Conservation (phyloP, 2,329 filamentous ascomycete genomes). For the Fusarium aywerte region DNA sequence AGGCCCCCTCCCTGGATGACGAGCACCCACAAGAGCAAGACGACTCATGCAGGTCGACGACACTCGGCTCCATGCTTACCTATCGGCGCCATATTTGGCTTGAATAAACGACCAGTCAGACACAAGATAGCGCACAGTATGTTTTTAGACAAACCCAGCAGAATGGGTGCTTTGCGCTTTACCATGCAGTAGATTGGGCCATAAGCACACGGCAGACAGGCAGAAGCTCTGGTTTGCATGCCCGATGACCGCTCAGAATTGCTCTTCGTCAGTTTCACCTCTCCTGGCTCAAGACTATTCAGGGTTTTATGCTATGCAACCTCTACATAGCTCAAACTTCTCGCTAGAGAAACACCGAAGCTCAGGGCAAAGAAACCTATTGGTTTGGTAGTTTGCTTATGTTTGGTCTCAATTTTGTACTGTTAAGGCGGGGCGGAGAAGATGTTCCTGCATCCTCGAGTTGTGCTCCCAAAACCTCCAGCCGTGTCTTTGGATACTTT, state of each 20-base stretch:
- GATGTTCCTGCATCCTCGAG: slow-evolving; percentile 19
- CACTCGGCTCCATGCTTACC: slow-evolving; percentile 36
- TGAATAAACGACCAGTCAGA: slow-evolving; percentile 38
- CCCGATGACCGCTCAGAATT: slow-evolving; percentile 35
- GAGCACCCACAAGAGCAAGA: slow-evolving; percentile 38
- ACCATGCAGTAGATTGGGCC: slow-evolving; percentile 33
- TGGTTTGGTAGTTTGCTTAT: slow-evolving; percentile 22
- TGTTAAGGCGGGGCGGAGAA: slow-evolving; percentile 18
- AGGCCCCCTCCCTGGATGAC: slow-evolving; percentile 35
- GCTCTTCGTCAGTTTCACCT: slow-evolving; percentile 21
- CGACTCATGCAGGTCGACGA: slow-evolving; percentile 40
- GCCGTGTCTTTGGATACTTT: not conserved
- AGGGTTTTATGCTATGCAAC: slow-evolving; percentile 29
- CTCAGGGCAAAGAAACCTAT: slow-evolving; percentile 17
- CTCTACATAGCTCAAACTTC: slow-evolving; percentile 26
- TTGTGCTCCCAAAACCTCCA: slow-evolving; percentile 18
- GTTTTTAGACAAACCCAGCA: slow-evolving; percentile 35
- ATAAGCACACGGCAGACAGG: slow-evolving; percentile 33
- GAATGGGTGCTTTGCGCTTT: slow-evolving; percentile 43
- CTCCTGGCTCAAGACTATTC: slow-evolving; percentile 23
- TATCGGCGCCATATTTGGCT: slow-evolving; percentile 36
- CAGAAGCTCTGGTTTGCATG: slow-evolving; percentile 19
- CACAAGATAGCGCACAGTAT: slow-evolving; percentile 34
- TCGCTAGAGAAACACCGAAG: slow-evolving; percentile 23
- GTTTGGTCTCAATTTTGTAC: slow-evolving; percentile 10